These are phyloP conservation scores for Immersiporthe knoxdaviesiana DNA, from an alignment of 2,329 filamentous ascomycete species.

Conservation along the genomic window DNA sequence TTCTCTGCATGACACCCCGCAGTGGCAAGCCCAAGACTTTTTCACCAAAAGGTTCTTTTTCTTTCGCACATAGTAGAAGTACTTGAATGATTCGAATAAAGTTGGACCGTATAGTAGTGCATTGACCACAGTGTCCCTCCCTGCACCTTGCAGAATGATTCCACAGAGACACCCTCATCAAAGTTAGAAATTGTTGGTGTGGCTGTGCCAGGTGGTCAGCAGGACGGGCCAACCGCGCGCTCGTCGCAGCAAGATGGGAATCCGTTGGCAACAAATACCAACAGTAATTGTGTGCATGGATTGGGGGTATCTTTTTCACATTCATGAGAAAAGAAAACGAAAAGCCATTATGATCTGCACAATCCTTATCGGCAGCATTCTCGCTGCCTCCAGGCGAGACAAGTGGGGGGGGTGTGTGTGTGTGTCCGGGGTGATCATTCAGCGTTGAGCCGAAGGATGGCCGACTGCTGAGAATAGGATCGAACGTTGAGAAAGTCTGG, in stretches of 20 bases:
- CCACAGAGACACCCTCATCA: constrained; percentile 3
- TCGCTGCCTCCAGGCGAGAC: background rate
- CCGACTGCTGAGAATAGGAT: background rate
- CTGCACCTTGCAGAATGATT: background rate
- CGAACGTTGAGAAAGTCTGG: background rate
- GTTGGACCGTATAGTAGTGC: background rate
- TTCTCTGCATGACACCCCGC: background rate
- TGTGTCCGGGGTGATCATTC: background rate
- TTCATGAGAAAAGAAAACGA: background rate
- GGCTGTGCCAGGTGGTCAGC: background rate
- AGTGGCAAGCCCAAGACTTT: background rate
- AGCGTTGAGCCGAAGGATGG: background rate
- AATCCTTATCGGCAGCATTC: background rate
- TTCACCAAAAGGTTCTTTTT: background rate
- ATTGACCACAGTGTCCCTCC: background rate
- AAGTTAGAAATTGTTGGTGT: constrained; percentile 7
- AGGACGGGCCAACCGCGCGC: background rate
- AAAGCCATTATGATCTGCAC: background rate
- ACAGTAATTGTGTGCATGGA: background rate
- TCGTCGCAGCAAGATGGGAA: background rate
- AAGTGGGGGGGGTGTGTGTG: too few species aligned
- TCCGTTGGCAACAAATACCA: background rate
- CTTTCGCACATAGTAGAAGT: too few species aligned
- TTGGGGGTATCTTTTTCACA: background rate
- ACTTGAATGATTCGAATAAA: background rate